phyloP scores from a whole-genome alignment of 768 basidiomycete genomes.

The Stropharia rugosoannulata region DNA sequence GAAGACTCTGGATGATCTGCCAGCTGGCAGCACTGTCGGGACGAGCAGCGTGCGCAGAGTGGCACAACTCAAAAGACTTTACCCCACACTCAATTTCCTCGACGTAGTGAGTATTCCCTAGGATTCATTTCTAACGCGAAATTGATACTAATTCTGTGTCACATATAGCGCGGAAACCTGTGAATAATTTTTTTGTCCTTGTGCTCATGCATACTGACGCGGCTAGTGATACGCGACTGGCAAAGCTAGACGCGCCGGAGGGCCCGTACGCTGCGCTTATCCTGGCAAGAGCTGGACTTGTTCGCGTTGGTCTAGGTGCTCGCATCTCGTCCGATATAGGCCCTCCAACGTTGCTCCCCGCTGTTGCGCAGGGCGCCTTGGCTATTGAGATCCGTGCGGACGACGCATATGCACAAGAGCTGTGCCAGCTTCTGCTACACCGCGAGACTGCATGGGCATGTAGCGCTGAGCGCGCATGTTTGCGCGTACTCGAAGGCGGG shows the following conservation, averaged over 20 bases:
- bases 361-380: conserved; percentile 94
- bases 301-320: conserved; percentile 71
- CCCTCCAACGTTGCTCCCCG: conserved; percentile 78
- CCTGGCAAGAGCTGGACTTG: conserved; percentile 90
- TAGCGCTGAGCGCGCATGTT: conserved; percentile 82
- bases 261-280: conserved; percentile 85
- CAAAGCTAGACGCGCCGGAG: conserved; percentile 84
- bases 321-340: conserved; percentile 75
- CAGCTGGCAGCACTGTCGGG: conserved; percentile 88
- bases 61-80: conserved; percentile 82
- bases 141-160: not conserved
- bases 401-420: conserved; percentile 56
- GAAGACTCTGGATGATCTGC: conserved; percentile 78
- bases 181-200: conserved; percentile 36
- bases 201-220: not conserved
- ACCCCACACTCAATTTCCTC: conserved; percentile 73
- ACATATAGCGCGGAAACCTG: conserved; percentile 79
- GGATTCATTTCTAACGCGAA: not conserved
- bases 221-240: conserved; percentile 80
- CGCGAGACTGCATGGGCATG: conserved; percentile 76
- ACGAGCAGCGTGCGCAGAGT: conserved; percentile 92
- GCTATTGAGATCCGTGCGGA: conserved; percentile 79
- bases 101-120: conserved; percentile 71
- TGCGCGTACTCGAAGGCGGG: conserved; percentile 90
- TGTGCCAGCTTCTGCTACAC: conserved; percentile 72